Evolutionary conservation across 2,329 filamentous ascomycete genomes (phyloP), one percentile per base, ranked within the genome.

Genomic region (Alternaria postmessia): DNA sequence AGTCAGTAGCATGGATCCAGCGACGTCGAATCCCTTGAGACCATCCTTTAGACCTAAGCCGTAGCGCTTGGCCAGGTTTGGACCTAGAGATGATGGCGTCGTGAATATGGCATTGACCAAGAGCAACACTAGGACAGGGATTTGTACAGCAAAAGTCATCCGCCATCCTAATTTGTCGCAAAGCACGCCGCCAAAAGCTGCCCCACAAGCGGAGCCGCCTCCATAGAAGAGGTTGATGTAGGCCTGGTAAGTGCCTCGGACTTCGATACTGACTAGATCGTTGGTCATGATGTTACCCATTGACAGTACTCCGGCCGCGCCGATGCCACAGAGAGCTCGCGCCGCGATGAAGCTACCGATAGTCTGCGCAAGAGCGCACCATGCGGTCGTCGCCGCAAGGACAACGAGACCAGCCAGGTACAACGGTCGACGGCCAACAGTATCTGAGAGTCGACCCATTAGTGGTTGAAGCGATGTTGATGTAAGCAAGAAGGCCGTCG

Each of bases 401-500:
- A 91, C 79, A 12, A 81, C 72, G n/a, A 90, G 82, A 1, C 86
- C 86, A 11, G 84, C 83, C 11, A 93, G 79, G 68, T 91, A 93
- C 1, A 89, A 84, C 18, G 83, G 80, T 60, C 89, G 91, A 44
- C 91, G 82, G 11, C 91, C 91, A 59, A 93, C 79, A 0, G 89
- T 88, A 77, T 94, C 91, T 2, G 90, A 93, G 1, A 93, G 75
- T 2, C 91, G 85, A 3, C 91, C 91, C 64, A 92, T 86, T 1
- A 94, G 80, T 0, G 92, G 91, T 77, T 93, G 89, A 58, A 92
- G 89, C 24, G 89, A 87, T 1, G 91, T 93, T 4, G 88, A 91
- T 0, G 91, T 93, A 38, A 95, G 83, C 36, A 94, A 79, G 65
- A 93, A 94, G 0, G 90, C 87, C 0, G 91, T 94, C 2, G 91